Base-by-base conservation (phyloP, 768 basidiomycete genomes). In the Auricularia cornea region DNA sequence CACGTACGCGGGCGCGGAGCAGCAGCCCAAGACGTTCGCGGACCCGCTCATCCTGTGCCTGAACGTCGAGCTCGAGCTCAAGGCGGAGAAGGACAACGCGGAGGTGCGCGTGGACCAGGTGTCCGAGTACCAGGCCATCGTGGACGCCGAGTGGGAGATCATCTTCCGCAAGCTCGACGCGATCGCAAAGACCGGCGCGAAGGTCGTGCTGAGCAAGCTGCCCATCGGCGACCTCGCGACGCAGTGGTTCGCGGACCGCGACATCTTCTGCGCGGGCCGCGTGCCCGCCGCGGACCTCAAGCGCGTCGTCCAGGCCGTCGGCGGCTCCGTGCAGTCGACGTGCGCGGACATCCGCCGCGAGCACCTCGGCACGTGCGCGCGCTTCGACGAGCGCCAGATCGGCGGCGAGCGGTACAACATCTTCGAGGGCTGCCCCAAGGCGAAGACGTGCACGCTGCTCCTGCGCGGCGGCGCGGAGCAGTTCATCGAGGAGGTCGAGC, bases 111-210 rank as follows among this genome's bases (percentile, higher is more conserved):
- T 99, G 20, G 94, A 98, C 70, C 89, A 90, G 18, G 96, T 99
- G 29, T 89, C 94, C 20, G 97, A 99, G 72, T 99, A 99, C 72
- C 97, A 99, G 76, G 94, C 96, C 4, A 98, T 99, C 70, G 97
- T 99, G 61, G 94, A 99, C 73, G 97, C 97, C 12, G 97, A 99
- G 73, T 99, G 97, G 97, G 92, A 96, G 70, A 98, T 99, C 75
- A 99, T 99, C 70, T 98, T 96, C 78, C 85, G 90, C 68, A 99
- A 99, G 76, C 81, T 99, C 18, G 89, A 96, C 69, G 93, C 94
- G 3, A 97, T 98, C 72, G 92, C 93, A 70, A 88, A 90, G 70
- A 97, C 95, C 2, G 97, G 96, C 44, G 97, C 97, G 31, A 95
- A 95, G 73, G 93, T 99, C 66, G 94, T 99, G 40, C 81, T 99